Evolutionary conservation across 352 stramenopile genomes (phyloP).

Genomic region (Phytophthora sojae): DNA sequence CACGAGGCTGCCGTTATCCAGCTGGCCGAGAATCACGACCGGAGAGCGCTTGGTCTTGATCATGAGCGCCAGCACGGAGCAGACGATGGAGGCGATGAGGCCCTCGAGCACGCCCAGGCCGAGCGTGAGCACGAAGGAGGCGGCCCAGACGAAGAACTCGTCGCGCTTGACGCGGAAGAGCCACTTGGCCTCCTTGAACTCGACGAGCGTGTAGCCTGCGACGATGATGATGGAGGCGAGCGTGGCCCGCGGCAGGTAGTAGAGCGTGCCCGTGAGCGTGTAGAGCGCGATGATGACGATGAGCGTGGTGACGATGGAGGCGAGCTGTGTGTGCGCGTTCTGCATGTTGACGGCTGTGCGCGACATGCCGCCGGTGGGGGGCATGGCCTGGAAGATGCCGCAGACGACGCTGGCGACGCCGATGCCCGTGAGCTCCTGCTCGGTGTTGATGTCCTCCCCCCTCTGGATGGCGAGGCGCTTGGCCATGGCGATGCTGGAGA

Average conservation of each 20-base stretch:
- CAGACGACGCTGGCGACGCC: constrained; percentile 85
- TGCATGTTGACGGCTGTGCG: constrained; percentile 92
- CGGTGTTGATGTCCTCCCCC: constrained; percentile 68
- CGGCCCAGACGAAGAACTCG: constrained; percentile 63
- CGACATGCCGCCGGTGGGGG: constrained; percentile 85
- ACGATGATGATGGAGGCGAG: constrained; percentile 92
- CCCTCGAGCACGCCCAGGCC: constrained; percentile 58
- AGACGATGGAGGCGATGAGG: constrained; percentile 60
- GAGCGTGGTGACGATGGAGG: constrained; percentile 79
- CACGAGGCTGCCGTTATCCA: constrained; percentile 51
- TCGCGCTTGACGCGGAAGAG: constrained; percentile 72
- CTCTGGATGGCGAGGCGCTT: constrained; percentile 82
- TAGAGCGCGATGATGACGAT: constrained; percentile 88
- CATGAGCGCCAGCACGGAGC: constrained; percentile 63
- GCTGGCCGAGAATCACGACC: constrained; percentile 47
- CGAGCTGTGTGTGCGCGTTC: constrained; percentile 83
- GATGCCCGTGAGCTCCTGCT: constrained; percentile 90
- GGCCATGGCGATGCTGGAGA: constrained; percentile 90
- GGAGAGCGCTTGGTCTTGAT: constrained; percentile 56
- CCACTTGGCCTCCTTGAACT: constrained; percentile 87
- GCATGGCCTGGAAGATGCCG: constrained; percentile 87
- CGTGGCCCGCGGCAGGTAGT: constrained; percentile 82
- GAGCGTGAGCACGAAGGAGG: constrained; percentile 61
- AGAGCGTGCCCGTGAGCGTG: constrained; percentile 84
- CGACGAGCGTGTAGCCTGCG: constrained; percentile 86